These are phyloP conservation scores for Trifolium fragiferum DNA, from an alignment of 306 rosid genomes.

Conservation along the genomic window DNA sequence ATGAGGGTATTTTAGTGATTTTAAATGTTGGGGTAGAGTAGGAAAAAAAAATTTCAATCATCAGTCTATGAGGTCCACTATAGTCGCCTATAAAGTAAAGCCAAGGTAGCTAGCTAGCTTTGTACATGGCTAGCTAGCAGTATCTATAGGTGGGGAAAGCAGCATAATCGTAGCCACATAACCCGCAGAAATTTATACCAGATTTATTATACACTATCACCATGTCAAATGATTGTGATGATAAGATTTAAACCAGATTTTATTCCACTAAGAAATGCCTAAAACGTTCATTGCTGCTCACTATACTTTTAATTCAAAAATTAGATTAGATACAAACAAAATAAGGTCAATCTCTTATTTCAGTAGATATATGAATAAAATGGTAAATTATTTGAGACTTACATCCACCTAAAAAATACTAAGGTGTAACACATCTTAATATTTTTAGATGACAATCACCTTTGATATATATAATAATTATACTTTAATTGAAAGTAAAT, in stretches of 20 bases:
- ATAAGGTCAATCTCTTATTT: neutral
- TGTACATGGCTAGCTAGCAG: neutral
- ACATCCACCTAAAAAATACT: too few species aligned
- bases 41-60: too few species aligned
- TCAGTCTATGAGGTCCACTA: too few species aligned
- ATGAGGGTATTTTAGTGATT: too few species aligned
- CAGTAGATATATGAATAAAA: too few species aligned
- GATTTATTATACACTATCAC: neutral
- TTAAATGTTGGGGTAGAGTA: too few species aligned
- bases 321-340: neutral
- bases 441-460: too few species aligned
- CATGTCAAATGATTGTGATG: slow-evolving; percentile 4
- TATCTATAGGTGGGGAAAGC: neutral
- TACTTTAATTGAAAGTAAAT: too few species aligned
- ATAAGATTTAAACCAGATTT: slow-evolving; percentile 11
- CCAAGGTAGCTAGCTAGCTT: neutral
- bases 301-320: neutral
- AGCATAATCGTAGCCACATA: neutral
- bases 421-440: too few species aligned
- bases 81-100: too few species aligned
- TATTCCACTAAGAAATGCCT: neutral
- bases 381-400: too few species aligned
- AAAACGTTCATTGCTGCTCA: neutral
- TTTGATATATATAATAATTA: too few species aligned
- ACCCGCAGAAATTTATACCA: neutral